These are phyloP conservation scores for Phytophthora cactorum DNA, from an alignment of 352 stramenopile genomes.

Conservation along the genomic window DNA sequence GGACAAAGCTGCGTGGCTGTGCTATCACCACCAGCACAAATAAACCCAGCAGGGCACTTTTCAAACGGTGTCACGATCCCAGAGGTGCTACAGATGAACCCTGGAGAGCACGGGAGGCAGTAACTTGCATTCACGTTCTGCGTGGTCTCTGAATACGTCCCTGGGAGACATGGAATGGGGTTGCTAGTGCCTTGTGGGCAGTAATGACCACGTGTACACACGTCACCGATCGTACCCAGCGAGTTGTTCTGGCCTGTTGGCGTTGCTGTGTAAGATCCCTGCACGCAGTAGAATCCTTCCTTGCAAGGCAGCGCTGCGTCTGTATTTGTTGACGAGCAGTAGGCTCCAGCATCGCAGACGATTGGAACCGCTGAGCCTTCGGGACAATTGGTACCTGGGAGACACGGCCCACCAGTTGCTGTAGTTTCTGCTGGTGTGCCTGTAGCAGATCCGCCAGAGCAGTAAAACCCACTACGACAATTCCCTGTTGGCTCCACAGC, in stretches of 20 bases:
- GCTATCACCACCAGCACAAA: constrained; percentile 69
- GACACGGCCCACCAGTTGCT: constrained; percentile 70
- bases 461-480: constrained; percentile 90
- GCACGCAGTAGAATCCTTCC: constrained; percentile 89
- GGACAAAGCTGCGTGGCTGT: constrained; percentile 64
- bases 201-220: constrained; percentile 78
- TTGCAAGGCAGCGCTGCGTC: constrained; percentile 73
- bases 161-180: constrained; percentile 76
- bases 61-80: constrained; percentile 53
- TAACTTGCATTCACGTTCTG: constrained; percentile 62
- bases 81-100: constrained; percentile 66
- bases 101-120: constrained; percentile 72
- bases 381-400: constrained; percentile 88
- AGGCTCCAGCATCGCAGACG: constrained; percentile 78
- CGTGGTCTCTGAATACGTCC: constrained; percentile 72
- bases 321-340: constrained; percentile 82
- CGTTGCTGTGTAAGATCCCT: constrained; percentile 80
- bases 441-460: constrained; percentile 60
- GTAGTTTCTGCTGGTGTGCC: constrained; percentile 50
- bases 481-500: constrained; percentile 50
- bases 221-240: constrained; percentile 73
- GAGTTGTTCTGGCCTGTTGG: constrained; percentile 77
- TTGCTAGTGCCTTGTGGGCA: constrained; percentile 83
- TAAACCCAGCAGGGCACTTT: constrained; percentile 59
- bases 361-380: constrained; percentile 85